A percentile compares a stretch with the other conserved stretches of the same genome.
phyloP scores from a whole-genome alignment of 495 filamentous ascomycete species.

The Extremus antarcticus region DNA sequence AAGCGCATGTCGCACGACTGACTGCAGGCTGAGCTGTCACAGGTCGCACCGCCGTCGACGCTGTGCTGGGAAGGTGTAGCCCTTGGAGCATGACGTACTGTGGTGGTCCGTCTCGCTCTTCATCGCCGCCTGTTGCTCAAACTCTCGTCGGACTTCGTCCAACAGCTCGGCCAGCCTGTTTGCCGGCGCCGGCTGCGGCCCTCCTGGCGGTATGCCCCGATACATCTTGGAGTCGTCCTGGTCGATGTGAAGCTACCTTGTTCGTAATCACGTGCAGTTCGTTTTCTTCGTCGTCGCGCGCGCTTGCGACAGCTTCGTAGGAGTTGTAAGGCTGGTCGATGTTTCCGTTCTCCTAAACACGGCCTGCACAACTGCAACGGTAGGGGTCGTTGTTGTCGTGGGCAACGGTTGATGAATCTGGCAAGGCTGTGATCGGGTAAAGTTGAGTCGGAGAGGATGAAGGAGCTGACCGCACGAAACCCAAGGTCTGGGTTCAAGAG shows the following conservation, averaged over 20 bases:
- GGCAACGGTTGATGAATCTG: neutral
- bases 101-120: constrained; percentile 68
- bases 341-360: no score
- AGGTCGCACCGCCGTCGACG: neutral
- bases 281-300: neutral
- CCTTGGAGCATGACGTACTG: neutral
- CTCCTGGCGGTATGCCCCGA: constrained; percentile 60
- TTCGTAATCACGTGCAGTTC: no score
- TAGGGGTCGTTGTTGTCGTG: no score
- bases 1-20: no score
- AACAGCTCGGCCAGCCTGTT: constrained; percentile 79
- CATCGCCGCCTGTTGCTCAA: constrained; percentile 61
- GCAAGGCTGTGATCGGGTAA: neutral
- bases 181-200: constrained; percentile 43
- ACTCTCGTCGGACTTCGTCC: constrained; percentile 81
- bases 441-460: neutral
- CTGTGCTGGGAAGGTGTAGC: neutral
- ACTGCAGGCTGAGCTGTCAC: neutral
- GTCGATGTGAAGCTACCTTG: neutral
- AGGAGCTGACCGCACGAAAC: no score
- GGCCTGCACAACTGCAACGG: no score
- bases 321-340: neutral
- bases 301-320: neutral
- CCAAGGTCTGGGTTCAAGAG: no score
- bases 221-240: constrained; percentile 51